Conservation (phyloP, 306 rosid species). For the Quercus dentata region DNA sequence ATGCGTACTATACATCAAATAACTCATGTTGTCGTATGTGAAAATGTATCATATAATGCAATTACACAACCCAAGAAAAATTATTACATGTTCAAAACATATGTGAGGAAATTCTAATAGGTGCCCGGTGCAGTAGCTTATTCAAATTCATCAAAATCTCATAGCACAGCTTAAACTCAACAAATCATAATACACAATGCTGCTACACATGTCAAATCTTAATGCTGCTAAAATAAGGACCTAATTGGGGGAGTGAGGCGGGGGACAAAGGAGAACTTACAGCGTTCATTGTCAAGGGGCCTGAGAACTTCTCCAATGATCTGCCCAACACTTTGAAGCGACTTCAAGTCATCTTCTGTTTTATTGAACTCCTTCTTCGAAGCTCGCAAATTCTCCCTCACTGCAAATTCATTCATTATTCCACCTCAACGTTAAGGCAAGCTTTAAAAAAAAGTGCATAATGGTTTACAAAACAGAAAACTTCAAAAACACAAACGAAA, state of each 20-base stretch:
- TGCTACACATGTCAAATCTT: background rate
- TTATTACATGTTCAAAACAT: background rate
- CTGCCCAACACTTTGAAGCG: conserved; percentile 95
- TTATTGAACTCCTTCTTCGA: conserved; percentile 85
- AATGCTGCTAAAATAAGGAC: background rate
- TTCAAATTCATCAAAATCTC: background rate
- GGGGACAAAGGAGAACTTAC: conserved; percentile 35
- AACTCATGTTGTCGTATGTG: background rate
- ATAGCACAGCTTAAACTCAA: background rate
- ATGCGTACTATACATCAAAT: background rate
- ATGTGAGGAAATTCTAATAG: background rate
- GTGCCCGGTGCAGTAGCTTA: background rate
- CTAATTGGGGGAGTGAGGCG: background rate
- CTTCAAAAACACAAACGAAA: background rate
- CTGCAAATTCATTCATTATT: conserved; percentile 41
- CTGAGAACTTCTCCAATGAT: conserved; percentile 94
- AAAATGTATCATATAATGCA: background rate
- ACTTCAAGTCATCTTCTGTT: conserved; percentile 98
- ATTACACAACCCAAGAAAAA: background rate
- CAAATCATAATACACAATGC: background rate
- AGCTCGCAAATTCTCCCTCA: conserved; percentile 68
- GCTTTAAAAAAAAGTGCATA: background rate
- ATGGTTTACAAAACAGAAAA: background rate
- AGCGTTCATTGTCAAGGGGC: conserved; percentile 92
- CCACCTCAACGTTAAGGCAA: conserved; percentile 9